Evolutionary conservation across 352 stramenopile genomes (phyloP).

Genomic region (Phytophthora rubi): DNA sequence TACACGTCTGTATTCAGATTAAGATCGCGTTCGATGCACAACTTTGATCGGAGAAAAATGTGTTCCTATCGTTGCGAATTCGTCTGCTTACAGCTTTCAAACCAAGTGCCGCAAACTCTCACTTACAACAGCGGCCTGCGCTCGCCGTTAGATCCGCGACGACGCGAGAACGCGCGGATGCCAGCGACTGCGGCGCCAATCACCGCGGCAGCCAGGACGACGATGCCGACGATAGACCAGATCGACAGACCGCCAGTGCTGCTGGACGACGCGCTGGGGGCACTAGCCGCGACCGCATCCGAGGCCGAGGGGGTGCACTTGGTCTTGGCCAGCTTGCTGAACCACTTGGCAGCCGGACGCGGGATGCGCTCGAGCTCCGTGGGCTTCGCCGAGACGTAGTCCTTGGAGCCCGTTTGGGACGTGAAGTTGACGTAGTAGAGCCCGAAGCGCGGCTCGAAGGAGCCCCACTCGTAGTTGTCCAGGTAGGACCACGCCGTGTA

Average conservation of each 20-base stretch:
- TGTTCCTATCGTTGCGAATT: too few species aligned
- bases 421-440: conserved; percentile 65
- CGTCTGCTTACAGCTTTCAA: too few species aligned
- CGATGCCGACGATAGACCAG: conserved; percentile 30
- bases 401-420: conserved; percentile 30
- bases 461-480: conserved; percentile 96
- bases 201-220: conserved; percentile 25
- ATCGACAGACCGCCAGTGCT: conserved; percentile 29
- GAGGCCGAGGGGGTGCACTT: conserved; percentile 30
- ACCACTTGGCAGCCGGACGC: conserved; percentile 48
- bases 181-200: conserved; percentile 26
- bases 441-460: conserved; percentile 57
- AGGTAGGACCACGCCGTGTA: conserved; percentile 95
- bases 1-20: not conserved
- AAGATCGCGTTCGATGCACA: too few species aligned
- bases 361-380: conserved; percentile 44
- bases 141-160: conserved; percentile 14
- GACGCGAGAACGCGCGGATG: conserved; percentile 18
- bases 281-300: conserved; percentile 21
- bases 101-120: too few species aligned
- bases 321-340: conserved; percentile 34
- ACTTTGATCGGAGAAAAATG: too few species aligned
- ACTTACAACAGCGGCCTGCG: conserved; percentile 25
- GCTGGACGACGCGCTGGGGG: conserved; percentile 18
- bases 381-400: conserved; percentile 29